Percentiles rank a stretch among this genome's conserved stretches.
Conservation (phyloP, 805 yeast genomes). For the Dipodascus geniculatus region DNA sequence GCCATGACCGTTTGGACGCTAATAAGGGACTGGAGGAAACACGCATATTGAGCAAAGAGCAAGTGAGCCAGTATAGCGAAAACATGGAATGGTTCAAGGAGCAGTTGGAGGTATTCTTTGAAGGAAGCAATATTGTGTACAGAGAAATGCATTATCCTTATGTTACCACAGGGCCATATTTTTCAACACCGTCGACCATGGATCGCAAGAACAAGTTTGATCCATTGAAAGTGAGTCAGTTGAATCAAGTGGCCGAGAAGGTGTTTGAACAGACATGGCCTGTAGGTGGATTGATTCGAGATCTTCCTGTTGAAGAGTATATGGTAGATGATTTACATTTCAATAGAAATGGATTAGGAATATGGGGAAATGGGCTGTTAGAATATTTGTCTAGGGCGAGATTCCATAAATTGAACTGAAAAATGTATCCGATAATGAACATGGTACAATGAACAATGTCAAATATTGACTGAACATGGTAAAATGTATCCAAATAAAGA, state of each 20-base stretch:
- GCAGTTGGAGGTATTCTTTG: conserved; percentile 4
- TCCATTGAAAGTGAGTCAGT: conserved; percentile 8
- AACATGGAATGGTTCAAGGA: conserved; percentile 3
- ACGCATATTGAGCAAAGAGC: conserved; percentile 5
- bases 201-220: conserved; percentile 8
- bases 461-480: not conserved
- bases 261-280: conserved; percentile 8
- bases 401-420: not conserved
- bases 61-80: conserved; percentile 5
- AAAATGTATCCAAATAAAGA: too few relatives aligned
- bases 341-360: conserved; percentile 5
- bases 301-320: conserved; percentile 7
- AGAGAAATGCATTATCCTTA: conserved; percentile 9
- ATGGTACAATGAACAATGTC: not conserved
- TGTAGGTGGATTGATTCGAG: conserved; percentile 7
- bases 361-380: conserved; percentile 9
- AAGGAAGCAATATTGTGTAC: conserved; percentile 6
- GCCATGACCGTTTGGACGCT: conserved; percentile 6
- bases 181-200: conserved; percentile 4
- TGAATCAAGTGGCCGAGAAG: conserved; percentile 6
- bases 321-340: conserved; percentile 9
- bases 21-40: conserved; percentile 1
- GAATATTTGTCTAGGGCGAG: conserved; percentile 8
- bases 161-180: conserved; percentile 6
- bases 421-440: not conserved